These are phyloP conservation scores for Hebeloma cylindrosporum DNA, from an alignment of 768 basidiomycete genomes.

Conservation along the genomic window DNA sequence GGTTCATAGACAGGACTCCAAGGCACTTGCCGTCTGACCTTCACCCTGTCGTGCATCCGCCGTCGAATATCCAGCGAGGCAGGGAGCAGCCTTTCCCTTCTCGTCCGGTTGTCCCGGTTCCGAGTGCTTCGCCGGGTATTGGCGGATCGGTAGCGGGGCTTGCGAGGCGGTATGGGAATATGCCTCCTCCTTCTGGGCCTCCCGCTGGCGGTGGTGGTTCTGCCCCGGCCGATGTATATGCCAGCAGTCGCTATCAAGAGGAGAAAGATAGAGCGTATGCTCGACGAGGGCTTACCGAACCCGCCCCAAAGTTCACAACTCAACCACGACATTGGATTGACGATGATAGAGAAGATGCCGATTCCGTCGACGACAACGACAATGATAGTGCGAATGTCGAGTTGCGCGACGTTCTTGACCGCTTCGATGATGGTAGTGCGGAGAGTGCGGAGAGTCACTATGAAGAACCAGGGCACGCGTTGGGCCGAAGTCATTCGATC, in stretches of 20 bases:
- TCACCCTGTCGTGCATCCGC: conserved; percentile 2
- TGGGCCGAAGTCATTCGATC: conserved; percentile 33
- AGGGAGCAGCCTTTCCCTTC: conserved; percentile 52
- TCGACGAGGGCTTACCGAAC: background rate
- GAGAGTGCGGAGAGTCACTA: conserved; percentile 9
- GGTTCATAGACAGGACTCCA: conserved; percentile 21
- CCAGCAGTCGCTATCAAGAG: too few relatives aligned
- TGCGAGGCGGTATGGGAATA: conserved; percentile 28
- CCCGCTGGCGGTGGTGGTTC: too few relatives aligned
- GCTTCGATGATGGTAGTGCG: conserved; percentile 30
- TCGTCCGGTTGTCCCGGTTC: conserved; percentile 40
- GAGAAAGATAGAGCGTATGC: background rate
- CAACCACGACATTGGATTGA: conserved; percentile 8
- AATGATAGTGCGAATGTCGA: conserved; percentile 31
- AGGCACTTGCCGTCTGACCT: conserved; percentile 16
- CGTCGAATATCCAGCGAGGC: conserved; percentile 39
- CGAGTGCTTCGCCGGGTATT: too few relatives aligned
- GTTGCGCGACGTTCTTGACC: conserved; percentile 38
- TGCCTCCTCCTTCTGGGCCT: too few relatives aligned
- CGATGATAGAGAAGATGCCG: conserved; percentile 25
- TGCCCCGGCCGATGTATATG: too few relatives aligned
- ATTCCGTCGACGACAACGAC: conserved; percentile 22
- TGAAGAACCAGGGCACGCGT: conserved; percentile 19
- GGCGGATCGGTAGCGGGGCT: background rate
- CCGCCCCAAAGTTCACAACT: conserved; percentile 4